Conservation (phyloP, 2,329 filamentous ascomycete species). For the Colletotrichum lentis region DNA sequence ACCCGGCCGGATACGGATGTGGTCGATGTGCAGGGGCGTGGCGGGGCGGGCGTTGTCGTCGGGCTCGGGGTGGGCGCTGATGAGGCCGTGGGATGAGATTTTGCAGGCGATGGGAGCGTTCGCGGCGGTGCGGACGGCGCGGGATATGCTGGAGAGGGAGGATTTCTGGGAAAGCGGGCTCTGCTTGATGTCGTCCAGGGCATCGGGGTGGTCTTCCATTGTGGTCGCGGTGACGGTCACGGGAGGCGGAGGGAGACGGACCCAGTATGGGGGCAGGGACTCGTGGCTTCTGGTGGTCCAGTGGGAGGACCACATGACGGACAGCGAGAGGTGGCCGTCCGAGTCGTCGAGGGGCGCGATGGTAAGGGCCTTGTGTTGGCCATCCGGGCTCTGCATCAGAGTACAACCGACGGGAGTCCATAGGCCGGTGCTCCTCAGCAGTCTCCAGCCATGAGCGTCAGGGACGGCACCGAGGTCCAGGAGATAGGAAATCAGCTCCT, state of each 20-base stretch:
- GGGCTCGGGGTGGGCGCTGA: slow-evolving; percentile 54
- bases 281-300: slow-evolving; percentile 62
- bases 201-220: background rate
- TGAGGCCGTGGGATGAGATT: slow-evolving; percentile 57
- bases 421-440: slow-evolving; percentile 64
- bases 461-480: slow-evolving; percentile 70
- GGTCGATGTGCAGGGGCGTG: slow-evolving; percentile 57
- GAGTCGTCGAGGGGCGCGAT: slow-evolving; percentile 66
- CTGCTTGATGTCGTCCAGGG: background rate
- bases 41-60: slow-evolving; percentile 34
- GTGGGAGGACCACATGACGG: slow-evolving; percentile 62
- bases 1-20: slow-evolving; percentile 50
- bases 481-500: slow-evolving; percentile 68
- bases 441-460: slow-evolving; percentile 65
- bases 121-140: slow-evolving; percentile 43
- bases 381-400: slow-evolving; percentile 62
- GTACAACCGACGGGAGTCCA: slow-evolving; percentile 69
- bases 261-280: slow-evolving; percentile 68
- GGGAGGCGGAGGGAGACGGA: slow-evolving; percentile 53
- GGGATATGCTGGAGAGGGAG: slow-evolving; percentile 49
- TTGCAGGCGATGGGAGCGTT: slow-evolving; percentile 56
- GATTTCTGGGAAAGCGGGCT: slow-evolving; percentile 38
- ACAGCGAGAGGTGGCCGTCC: slow-evolving; percentile 66
- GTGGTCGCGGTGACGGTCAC: background rate
- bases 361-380: slow-evolving; percentile 58